phyloP scores from a whole-genome alignment of 352 stramenopile genomes.

The Chrysophaeum taylorii region DNA sequence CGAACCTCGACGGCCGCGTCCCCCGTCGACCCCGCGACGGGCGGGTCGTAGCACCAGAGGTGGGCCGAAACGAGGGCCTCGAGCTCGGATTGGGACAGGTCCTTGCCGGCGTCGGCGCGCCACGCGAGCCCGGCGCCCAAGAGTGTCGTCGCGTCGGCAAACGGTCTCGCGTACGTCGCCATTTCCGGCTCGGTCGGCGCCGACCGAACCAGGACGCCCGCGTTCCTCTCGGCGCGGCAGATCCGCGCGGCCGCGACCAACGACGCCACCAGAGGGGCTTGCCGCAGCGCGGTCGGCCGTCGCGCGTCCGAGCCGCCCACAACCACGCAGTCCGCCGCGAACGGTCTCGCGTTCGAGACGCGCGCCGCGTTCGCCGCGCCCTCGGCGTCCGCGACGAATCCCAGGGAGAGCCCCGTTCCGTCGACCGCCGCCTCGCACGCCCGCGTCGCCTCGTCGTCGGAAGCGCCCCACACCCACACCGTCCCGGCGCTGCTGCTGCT shows the following conservation, averaged over 20 bases:
- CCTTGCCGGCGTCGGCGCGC: conserved; percentile 7
- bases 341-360: background rate
- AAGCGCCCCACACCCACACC: background rate
- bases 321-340: background rate
- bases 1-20: no score
- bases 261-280: background rate
- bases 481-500: no score
- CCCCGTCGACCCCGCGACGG: background rate
- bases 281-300: background rate
- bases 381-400: background rate
- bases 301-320: background rate
- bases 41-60: conserved; percentile 3
- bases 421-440: no score
- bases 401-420: background rate
- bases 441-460: background rate
- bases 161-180: background rate
- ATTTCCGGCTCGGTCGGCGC: background rate
- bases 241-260: background rate
- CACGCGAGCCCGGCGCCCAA: background rate
- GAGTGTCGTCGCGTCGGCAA: background rate
- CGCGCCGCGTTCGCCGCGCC: background rate
- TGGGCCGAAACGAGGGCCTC: background rate
- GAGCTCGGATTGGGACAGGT: conserved; percentile 4
- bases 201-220: background rate
- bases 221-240: background rate